These are phyloP conservation scores for Dalbergia cultrata DNA, from an alignment of 306 rosid genomes.

Conservation along the genomic window DNA sequence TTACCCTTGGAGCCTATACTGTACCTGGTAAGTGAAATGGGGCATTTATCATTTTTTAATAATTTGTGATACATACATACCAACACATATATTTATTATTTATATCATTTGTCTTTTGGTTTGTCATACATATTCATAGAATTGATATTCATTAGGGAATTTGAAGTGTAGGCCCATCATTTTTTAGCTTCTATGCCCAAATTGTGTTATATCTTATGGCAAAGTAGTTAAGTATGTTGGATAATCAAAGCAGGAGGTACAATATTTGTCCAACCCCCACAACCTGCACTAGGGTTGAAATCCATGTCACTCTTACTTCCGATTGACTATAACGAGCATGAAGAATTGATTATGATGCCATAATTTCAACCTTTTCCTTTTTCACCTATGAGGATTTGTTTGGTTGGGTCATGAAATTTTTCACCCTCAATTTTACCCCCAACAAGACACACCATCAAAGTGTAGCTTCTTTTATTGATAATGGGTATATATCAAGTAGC, in stretches of 20 bases:
- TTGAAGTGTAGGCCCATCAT: not conserved
- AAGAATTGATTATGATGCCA: constrained; percentile 18
- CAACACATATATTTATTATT: not conserved
- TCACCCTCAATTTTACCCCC: too few species aligned
- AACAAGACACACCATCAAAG: not conserved
- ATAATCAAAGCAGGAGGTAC: constrained; percentile 29
- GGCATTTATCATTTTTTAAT: not conserved
- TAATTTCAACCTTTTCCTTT: constrained; percentile 7
- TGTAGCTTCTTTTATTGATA: constrained; percentile 13
- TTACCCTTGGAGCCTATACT: constrained; percentile 89
- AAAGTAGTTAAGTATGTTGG: constrained; percentile 36
- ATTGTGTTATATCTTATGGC: constrained; percentile 2
- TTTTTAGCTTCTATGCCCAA: not conserved
- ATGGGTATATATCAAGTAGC: constrained; percentile 18
- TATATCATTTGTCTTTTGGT: constrained; percentile 17
- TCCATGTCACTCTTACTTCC: constrained; percentile 29
- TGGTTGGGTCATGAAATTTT: too few species aligned
- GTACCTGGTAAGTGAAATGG: constrained; percentile 78
- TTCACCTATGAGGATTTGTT: constrained; percentile 7
- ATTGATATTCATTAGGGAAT: not conserved
- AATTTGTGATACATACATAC: not conserved
- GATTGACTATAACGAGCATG: constrained; percentile 16
- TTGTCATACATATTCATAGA: not conserved
- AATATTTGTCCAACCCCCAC: constrained; percentile 1
- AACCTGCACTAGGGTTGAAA: constrained; percentile 23